Base-by-base conservation (phyloP, 2,329 filamentous ascomycete genomes). In the Fusarium verticillioides region DNA sequence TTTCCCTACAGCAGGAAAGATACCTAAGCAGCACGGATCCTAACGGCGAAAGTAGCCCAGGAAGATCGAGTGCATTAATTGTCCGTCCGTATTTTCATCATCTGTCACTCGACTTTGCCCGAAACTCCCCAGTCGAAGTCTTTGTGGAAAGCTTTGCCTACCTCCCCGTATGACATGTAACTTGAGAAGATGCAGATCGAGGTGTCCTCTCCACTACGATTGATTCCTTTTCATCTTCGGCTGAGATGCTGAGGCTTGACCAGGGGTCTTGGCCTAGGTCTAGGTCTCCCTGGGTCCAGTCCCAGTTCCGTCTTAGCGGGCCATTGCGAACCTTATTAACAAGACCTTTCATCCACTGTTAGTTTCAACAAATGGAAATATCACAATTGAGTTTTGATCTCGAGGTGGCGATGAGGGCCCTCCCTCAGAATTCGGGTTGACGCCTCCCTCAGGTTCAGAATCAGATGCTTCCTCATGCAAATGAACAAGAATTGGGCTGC, bases 381-480 rank as follows among this genome's bases (percentile, higher is more conserved):
- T 28, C 26, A 36, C 58, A 28, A 52, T 34, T 56, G 23, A 49
- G 13, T 26, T 21, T 58, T 43, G 30, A 23, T 13, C 44, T 21
- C 9, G 19, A 18, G 32, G 28, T 42, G 37, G 46, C 18, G 49
- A 59, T 26, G 26, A n/a, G 32, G 21, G 26, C 26, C 32, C 36
- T 19, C 23, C 32, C 28, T 60, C 58, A 21, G 28, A 34, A 34
- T 13, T 34, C 32, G 32, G 32, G 32, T 34, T 34, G 32, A 34
- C 13, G 32, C 32, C 36, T 19, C 28, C 32, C 32, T 60, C 58
- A 21, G 23, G 49, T 36, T 28, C 19, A 39, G 26, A 50, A 52
- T 66, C 60, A 58, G 63, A 57, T 63, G 67, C 60, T 64, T 49
- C 63, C 64, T 63, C 53, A 42, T 67, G 54, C 54, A 74, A 56